These are phyloP conservation scores for Elasticomyces elasticus DNA, from an alignment of 495 filamentous ascomycete genomes.

Conservation along the genomic window DNA sequence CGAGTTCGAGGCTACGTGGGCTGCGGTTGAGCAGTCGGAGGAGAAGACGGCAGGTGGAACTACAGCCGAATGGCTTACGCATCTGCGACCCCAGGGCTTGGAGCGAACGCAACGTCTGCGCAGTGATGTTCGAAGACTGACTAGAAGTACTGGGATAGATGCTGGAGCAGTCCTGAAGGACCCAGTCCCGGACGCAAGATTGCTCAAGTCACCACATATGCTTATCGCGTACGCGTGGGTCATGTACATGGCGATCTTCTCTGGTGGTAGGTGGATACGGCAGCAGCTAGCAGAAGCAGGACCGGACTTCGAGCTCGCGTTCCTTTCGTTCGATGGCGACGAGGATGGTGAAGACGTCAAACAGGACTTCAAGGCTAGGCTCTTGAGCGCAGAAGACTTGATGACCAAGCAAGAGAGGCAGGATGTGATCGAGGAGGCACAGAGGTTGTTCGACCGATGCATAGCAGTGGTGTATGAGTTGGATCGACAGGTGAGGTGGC, in stretches of 20 bases:
- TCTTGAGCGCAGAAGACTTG: constrained; percentile 32
- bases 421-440: constrained; percentile 41
- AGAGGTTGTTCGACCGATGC: constrained; percentile 36
- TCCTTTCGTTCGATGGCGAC: constrained; percentile 29
- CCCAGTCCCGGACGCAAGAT: not conserved
- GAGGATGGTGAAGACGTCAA: constrained; percentile 36
- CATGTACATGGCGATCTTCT: constrained; percentile 51
- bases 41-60: not conserved
- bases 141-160: not conserved
- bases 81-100: constrained; percentile 25
- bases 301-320: constrained; percentile 32
- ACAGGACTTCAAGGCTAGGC: constrained; percentile 31
- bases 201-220: constrained; percentile 38
- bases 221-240: constrained; percentile 50
- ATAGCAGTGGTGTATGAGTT: constrained; percentile 27
- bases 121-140: constrained; percentile 23
- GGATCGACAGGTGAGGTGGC: not conserved
- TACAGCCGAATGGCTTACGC: constrained; percentile 16
- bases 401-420: constrained; percentile 37
- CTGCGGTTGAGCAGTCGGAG: not conserved
- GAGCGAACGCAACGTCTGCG: constrained; percentile 20
- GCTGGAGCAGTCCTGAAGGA: not conserved
- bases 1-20: constrained; percentile 37
- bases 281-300: constrained; percentile 36
- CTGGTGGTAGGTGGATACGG: constrained; percentile 47